Percentiles rank a stretch among this genome's conserved stretches.
Evolutionary conservation across 1,139 yeast species (phyloP).

Genomic region (Sugiyamaella xylanicola): DNA sequence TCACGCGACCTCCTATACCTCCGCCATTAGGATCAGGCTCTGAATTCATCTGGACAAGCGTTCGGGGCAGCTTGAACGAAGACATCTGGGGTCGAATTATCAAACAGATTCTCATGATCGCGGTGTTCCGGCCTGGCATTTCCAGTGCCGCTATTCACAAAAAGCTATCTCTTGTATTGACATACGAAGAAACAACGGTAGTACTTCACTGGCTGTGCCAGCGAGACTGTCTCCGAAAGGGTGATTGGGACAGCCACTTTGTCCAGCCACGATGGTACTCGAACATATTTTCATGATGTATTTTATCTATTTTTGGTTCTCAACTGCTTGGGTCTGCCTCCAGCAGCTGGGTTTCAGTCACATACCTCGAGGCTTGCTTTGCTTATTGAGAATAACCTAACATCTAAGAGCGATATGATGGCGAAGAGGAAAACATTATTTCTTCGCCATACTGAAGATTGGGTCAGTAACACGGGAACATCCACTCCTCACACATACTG

Average conservation of each 20-base stretch:
- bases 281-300: slow-evolving; percentile 19
- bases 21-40: slow-evolving; percentile 61
- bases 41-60: slow-evolving; percentile 71
- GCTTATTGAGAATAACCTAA: too few relatives aligned
- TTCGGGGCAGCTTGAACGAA: slow-evolving; percentile 60
- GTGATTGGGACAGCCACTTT: slow-evolving; percentile 53
- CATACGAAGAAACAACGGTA: slow-evolving; percentile 52
- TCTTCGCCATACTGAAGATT: too few relatives aligned
- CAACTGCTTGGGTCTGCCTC: too few relatives aligned
- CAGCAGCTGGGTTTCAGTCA: neutral
- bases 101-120: slow-evolving; percentile 55
- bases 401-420: too few relatives aligned
- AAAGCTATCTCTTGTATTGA: slow-evolving; percentile 49
- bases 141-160: slow-evolving; percentile 43
- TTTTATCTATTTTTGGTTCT: neutral
- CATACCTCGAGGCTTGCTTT: neutral
- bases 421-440: too few relatives aligned
- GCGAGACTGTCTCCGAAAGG: slow-evolving; percentile 47
- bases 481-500: too few relatives aligned
- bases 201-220: slow-evolving; percentile 61
- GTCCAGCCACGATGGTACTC: slow-evolving; percentile 57
- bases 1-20: slow-evolving; percentile 27
- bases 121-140: slow-evolving; percentile 60
- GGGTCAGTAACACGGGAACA: too few relatives aligned
- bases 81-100: slow-evolving; percentile 62